Percentiles rank a stretch among this genome's conserved stretches.
These are phyloP conservation scores for Chondrostereum purpureum DNA, from an alignment of 1,284 basidiomycete genomes.

Conservation along the genomic window DNA sequence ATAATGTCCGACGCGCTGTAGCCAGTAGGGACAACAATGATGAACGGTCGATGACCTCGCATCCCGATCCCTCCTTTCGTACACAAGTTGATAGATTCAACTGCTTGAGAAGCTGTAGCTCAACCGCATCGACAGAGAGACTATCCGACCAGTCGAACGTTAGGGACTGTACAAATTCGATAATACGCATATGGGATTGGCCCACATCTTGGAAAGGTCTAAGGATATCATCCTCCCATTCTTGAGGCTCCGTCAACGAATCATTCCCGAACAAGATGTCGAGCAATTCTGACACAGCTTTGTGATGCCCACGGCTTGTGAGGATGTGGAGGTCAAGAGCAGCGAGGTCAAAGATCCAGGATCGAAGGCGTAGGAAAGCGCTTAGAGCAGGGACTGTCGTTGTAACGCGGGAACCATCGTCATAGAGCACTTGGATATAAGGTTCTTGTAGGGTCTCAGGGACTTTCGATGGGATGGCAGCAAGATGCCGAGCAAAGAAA, in stretches of 20 bases:
- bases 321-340: slow-evolving; percentile 89
- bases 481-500: slow-evolving; percentile 84
- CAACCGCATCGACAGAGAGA: slow-evolving; percentile 47
- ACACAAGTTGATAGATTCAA: slow-evolving; percentile 75
- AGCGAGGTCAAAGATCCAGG: slow-evolving; percentile 81
- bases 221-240: slow-evolving; percentile 44
- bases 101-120: slow-evolving; percentile 63
- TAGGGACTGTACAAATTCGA: slow-evolving; percentile 82
- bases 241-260: slow-evolving; percentile 35
- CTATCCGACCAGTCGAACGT: slow-evolving; percentile 87
- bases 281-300: slow-evolving; percentile 65
- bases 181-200: slow-evolving; percentile 77
- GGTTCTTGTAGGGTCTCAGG: slow-evolving; percentile 44
- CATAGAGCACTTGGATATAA: slow-evolving; percentile 64
- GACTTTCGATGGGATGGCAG: slow-evolving; percentile 60
- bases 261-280: slow-evolving; percentile 71
- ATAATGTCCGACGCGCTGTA: slow-evolving; percentile 52
- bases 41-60: slow-evolving; percentile 75
- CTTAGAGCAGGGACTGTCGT: slow-evolving; percentile 73
- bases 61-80: slow-evolving; percentile 65
- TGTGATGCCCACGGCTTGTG: slow-evolving; percentile 69
- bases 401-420: slow-evolving; percentile 65
- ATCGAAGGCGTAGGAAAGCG: slow-evolving; percentile 78
- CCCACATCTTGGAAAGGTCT: slow-evolving; percentile 65
- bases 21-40: slow-evolving; percentile 65